These are phyloP conservation scores for Artemisia annua DNA, from an alignment of 129 eudicot species.

Conservation along the genomic window DNA sequence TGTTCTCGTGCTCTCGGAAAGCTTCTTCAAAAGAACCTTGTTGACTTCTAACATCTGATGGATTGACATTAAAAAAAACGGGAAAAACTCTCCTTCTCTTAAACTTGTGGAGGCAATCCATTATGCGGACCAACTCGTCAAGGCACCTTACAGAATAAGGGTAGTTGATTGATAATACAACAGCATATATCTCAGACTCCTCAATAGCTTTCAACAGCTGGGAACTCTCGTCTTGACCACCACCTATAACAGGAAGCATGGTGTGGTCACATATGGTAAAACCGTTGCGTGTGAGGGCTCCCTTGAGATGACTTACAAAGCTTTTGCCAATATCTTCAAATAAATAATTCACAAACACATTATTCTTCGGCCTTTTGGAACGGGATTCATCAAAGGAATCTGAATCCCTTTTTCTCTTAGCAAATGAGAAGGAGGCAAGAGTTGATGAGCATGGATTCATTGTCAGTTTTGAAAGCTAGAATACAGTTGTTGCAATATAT, in stretches of 20 bases:
- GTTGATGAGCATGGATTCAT: background rate
- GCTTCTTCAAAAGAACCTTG: background rate
- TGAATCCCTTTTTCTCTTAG: background rate
- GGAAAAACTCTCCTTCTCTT: slow-evolving; percentile 1
- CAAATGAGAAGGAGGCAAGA: background rate
- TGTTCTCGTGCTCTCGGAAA: background rate
- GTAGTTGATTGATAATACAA: background rate
- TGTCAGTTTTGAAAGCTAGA: no score
- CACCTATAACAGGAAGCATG: background rate
- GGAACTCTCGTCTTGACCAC: background rate
- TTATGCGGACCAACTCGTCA: background rate
- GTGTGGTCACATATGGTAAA: background rate
- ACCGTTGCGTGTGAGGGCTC: background rate
- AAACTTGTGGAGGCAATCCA: slow-evolving; percentile 1
- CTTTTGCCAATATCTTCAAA: background rate
- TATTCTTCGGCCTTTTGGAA: background rate
- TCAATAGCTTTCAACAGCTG: background rate
- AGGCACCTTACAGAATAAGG: background rate
- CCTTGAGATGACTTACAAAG: slow-evolving; percentile 5
- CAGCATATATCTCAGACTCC: background rate
- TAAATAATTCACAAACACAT: slow-evolving; percentile 1
- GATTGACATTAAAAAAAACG: background rate
- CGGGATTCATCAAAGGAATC: background rate
- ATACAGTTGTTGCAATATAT: no score
- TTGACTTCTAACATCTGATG: background rate